These are phyloP conservation scores for Wickerhamiella dianesei DNA, from an alignment of 805 yeast genomes.

Conservation along the genomic window DNA sequence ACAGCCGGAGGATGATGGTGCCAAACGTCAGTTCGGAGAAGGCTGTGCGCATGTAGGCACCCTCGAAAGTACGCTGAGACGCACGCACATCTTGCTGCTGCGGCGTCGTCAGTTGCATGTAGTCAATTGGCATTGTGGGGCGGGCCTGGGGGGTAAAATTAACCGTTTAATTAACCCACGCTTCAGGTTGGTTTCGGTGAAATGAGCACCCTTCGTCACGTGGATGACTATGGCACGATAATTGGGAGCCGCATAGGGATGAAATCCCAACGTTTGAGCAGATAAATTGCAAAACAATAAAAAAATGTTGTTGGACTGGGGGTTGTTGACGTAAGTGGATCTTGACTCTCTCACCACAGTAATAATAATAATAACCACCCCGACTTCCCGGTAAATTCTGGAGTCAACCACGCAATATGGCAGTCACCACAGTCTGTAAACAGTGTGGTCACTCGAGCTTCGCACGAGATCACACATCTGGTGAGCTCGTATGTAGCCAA, in stretches of 20 bases:
- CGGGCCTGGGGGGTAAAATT: not conserved
- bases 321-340: no score
- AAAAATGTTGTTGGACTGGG: no score
- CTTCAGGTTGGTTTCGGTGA: not conserved
- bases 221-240: not conserved
- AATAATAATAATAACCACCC: not conserved
- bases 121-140: constrained; percentile 5
- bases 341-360: not conserved
- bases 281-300: no score
- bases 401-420: no score
- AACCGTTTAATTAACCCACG: not conserved
- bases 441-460: constrained; percentile 15
- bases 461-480: constrained; percentile 15
- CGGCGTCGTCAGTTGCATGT: constrained; percentile 9
- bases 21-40: constrained; percentile 55
- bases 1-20: constrained; percentile 49
- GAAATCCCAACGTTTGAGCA: no score
- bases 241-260: no score
- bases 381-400: no score
- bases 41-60: constrained; percentile 66
- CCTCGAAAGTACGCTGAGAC: constrained; percentile 72
- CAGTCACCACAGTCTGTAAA: constrained; percentile 10
- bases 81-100: constrained; percentile 33
- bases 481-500: constrained; percentile 57
- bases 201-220: not conserved